Conservation (phyloP, 2,329 filamentous ascomycete genomes). For the Nectriaceae sp. region DNA sequence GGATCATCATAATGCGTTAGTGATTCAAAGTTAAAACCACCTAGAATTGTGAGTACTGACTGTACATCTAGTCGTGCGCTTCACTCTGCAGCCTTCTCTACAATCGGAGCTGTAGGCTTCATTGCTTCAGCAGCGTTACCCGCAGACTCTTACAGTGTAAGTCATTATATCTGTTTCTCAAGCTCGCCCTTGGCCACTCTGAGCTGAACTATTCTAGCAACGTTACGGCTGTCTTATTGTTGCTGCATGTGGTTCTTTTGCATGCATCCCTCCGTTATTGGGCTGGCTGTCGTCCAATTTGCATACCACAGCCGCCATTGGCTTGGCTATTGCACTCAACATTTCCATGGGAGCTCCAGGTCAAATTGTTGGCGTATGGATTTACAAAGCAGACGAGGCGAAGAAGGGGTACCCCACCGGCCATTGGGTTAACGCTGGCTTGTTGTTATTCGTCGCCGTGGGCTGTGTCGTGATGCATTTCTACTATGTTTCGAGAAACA, state of each 20-base stretch:
- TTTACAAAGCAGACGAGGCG: slow-evolving; percentile 65
- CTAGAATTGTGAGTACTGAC: neutral
- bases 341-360: slow-evolving; percentile 65
- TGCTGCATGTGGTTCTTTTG: slow-evolving; percentile 63
- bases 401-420: slow-evolving; percentile 65
- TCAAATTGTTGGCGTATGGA: slow-evolving; percentile 72
- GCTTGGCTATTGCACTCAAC: slow-evolving; percentile 68
- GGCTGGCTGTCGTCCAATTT: slow-evolving; percentile 69
- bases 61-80: slow-evolving; percentile 32
- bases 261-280: slow-evolving; percentile 65
- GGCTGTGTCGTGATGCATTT: slow-evolving; percentile 54
- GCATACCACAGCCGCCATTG: slow-evolving; percentile 61
- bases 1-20: slow-evolving; percentile 54
- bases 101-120: slow-evolving; percentile 51
- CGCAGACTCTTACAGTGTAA: slow-evolving; percentile 48
- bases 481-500: slow-evolving; percentile 53
- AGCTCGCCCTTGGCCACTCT: neutral
- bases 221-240: slow-evolving; percentile 70
- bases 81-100: slow-evolving; percentile 41
- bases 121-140: slow-evolving; percentile 64
- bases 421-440: slow-evolving; percentile 63
- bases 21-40: neutral
- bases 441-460: slow-evolving; percentile 58
- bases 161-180: neutral
- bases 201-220: slow-evolving; percentile 17